Evolutionary conservation across 2,329 filamentous ascomycete genomes (phyloP), one percentile per base, ranked within the genome.

Genomic region (Cercospora sp.): DNA sequence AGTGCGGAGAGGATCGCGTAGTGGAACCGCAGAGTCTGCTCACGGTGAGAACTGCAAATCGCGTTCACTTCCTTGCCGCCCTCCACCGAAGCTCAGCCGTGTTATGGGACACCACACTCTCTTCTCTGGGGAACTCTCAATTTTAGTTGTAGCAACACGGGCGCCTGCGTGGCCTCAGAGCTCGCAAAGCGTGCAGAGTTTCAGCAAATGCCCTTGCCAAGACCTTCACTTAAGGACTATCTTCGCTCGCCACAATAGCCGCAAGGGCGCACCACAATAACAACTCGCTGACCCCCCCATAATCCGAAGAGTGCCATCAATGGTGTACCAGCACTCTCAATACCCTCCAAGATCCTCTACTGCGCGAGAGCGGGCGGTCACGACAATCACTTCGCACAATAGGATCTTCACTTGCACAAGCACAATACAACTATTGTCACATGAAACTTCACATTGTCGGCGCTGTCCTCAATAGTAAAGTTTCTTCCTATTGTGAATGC

Each of bases 381-480:
- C 32, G 55, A 59, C 55, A 59, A 59, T 59, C n/a, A 37, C n/a
- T 6, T 12, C 32, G 55, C n/a, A 59, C 55, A 59, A 59, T 59
- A 59, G 16, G n/a, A 59, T 37, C 16, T n/a, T 32, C 55, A 59
- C 55, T 10, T 59, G 55, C 32, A 58, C 55, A 16, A 18, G 28
- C 55, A 58, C 55, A 59, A 59, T 59, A 21, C n/a, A 4, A 18
- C 30, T 37, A 59, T 59, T 59, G 32, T 37, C 30, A 37, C 9
- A 32, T 59, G 55, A 37, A 37, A 13, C 55, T 59, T 59, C 55
- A 59, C 55, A 59, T 59, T 59, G 18, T 21, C 18, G 18, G 18
- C 18, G 18, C 18, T 21, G 18, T 21, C 18, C 18, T 21, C 18
- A 21, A 21, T 59, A 37, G 55, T 59, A 30, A 59, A 32, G 24